These are phyloP conservation scores for Globisporangium orthogonon DNA, from an alignment of 352 stramenopile species.

Conservation along the genomic window DNA sequence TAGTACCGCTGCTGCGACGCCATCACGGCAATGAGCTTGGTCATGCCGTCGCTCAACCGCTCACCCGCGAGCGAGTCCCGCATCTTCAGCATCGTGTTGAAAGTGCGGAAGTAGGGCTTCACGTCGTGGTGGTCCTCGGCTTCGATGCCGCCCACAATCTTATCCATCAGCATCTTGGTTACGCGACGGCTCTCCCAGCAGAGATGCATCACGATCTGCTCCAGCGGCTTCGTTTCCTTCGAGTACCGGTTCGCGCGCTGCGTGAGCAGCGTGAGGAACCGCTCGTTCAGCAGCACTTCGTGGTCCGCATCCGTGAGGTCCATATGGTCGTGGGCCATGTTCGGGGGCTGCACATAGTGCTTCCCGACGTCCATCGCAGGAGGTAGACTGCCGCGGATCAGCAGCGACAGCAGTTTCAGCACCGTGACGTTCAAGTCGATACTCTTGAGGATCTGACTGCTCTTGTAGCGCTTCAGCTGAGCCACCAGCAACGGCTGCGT, in stretches of 20 bases:
- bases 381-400: slow-evolving; percentile 64
- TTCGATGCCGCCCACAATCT: slow-evolving; percentile 71
- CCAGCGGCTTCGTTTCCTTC: slow-evolving; percentile 72
- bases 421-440: slow-evolving; percentile 67
- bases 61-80: slow-evolving; percentile 57
- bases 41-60: slow-evolving; percentile 64
- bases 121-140: slow-evolving; percentile 79
- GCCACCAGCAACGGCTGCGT: slow-evolving; percentile 56
- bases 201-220: slow-evolving; percentile 71
- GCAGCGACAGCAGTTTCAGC: slow-evolving; percentile 66
- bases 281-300: slow-evolving; percentile 65
- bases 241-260: slow-evolving; percentile 69
- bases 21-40: slow-evolving; percentile 68
- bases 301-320: slow-evolving; percentile 51
- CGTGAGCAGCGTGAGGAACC: slow-evolving; percentile 69
- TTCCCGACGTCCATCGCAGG: slow-evolving; percentile 60
- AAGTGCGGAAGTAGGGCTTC: slow-evolving; percentile 85
- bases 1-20: slow-evolving; percentile 82
- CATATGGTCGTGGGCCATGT: slow-evolving; percentile 67
- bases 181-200: slow-evolving; percentile 72
- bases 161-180: slow-evolving; percentile 50
- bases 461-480: slow-evolving; percentile 66
- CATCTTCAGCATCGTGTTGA: slow-evolving; percentile 76
- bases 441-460: slow-evolving; percentile 67
- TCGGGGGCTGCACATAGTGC: slow-evolving; percentile 32